These are phyloP conservation scores for Crataegus laevigata DNA, from an alignment of 306 rosid genomes.

Conservation along the genomic window DNA sequence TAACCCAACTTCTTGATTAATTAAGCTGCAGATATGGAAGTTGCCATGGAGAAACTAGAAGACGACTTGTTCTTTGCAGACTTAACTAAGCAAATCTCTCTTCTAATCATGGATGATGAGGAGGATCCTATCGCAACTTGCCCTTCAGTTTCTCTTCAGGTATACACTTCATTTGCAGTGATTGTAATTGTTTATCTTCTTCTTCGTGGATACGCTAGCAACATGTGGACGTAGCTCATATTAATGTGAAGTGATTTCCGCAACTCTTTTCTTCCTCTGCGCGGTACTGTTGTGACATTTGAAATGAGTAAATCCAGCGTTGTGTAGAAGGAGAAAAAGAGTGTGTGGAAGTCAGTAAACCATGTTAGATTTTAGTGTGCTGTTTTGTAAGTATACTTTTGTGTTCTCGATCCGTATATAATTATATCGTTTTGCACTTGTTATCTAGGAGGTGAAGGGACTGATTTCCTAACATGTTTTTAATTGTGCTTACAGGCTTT, in stretches of 20 bases:
- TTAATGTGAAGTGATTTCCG: neutral
- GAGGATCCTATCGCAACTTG: constrained; percentile 38
- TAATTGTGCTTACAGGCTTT: constrained; percentile 28
- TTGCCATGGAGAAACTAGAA: constrained; percentile 41
- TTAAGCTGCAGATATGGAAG: constrained; percentile 34
- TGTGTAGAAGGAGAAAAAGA: neutral
- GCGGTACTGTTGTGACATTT: too few relatives aligned
- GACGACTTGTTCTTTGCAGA: constrained; percentile 75
- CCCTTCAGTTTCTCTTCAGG: constrained; percentile 49
- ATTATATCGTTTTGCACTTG: neutral
- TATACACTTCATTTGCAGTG: constrained; percentile 3
- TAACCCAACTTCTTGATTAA: neutral
- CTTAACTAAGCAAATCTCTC: constrained; percentile 72
- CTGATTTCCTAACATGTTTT: neutral
- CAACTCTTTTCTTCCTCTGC: neutral
- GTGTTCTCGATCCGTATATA: neutral
- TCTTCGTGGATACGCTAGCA: neutral
- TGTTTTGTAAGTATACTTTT: neutral
- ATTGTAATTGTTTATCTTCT: neutral
- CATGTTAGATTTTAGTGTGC: neutral
- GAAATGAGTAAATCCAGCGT: neutral
- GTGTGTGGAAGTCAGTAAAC: neutral
- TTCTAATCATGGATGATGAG: constrained; percentile 78
- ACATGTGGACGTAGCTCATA: neutral
- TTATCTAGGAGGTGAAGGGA: neutral